Evolutionary conservation across 768 basidiomycete genomes (phyloP), one percentile per base, ranked within the genome.

Genomic region (Xerocomus brunneocitrinus): DNA sequence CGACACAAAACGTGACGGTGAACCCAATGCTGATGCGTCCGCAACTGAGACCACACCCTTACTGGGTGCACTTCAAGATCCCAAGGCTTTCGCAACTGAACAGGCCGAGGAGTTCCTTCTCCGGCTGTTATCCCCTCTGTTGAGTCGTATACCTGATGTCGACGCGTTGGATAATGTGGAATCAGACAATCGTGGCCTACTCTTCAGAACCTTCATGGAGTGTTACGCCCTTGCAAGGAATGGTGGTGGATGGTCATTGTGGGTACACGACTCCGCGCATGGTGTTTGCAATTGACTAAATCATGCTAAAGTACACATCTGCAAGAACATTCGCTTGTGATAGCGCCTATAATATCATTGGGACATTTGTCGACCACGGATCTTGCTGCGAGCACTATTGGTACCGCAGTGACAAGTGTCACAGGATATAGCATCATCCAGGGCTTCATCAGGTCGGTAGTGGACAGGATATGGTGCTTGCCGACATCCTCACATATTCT

Each of bases 321-420:
- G 36, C 61, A 63, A 25, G 64, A 66, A 8, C 61, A 66, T 36
- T 64, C 58, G 8, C 64, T 64, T 25, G 50, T 66, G 24, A 47
- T 66, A 52, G 64, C 61, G 35, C 64, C 58, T 19, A 58, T 41
- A 66, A 8, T 82, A 34, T 74, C 73, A 4, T 71, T 80, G 49
- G 81, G 81, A 9, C 81, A 82, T 64, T 66, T 82, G 7, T 79
- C 79, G 1, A 80, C 80, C 0, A 74, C 68, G 0, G 75, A 79
- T 50, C 72, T 82, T 8, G 81, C 81, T 3, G 79, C 78, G 0
- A 71, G 76, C 5, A 75, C 74, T n/a, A 60, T 77, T 8, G 73
- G 67, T 2, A 74, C 64, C 36, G 69, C 75, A 56, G 71, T 75
- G 1, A 64, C 70, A 39, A 72, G 67, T 53, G 71, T 80, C 5